Evolutionary conservation across 352 stramenopile species (phyloP).

Genomic region (Aphanomyces astaci): DNA sequence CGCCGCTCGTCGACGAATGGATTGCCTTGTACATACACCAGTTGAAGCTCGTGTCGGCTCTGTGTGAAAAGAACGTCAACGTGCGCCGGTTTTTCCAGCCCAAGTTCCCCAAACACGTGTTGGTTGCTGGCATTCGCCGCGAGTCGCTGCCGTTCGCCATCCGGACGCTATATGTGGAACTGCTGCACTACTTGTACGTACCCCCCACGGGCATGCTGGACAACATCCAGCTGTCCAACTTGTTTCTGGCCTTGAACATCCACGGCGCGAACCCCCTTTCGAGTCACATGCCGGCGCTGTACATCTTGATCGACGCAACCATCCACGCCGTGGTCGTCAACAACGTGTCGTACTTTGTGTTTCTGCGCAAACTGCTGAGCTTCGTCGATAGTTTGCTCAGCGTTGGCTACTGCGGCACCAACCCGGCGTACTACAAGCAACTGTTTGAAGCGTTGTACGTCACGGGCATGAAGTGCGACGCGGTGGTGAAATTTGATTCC

Average conservation of each 20-base stretch:
- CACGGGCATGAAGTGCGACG: constrained; percentile 18
- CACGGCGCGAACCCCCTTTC: background rate
- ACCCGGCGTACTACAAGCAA: background rate
- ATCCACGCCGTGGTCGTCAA: background rate
- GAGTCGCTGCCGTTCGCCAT: constrained; percentile 1
- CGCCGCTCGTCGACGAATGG: constrained; percentile 2
- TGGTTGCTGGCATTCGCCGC: background rate
- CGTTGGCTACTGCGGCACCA: constrained; percentile 2
- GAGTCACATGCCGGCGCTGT: background rate
- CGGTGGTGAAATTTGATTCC: background rate
- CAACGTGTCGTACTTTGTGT: background rate
- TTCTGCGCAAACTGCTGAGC: background rate
- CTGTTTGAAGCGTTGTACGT: constrained; percentile 5
- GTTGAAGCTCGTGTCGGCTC: background rate
- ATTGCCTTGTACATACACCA: constrained; percentile 15
- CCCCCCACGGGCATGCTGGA: background rate
- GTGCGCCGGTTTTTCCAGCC: background rate
- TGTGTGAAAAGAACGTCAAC: constrained; percentile 1
- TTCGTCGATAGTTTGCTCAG: background rate
- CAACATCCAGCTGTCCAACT: constrained; percentile 1
- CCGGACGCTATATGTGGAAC: constrained; percentile 6
- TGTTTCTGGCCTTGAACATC: constrained; percentile 3
- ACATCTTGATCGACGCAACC: background rate
- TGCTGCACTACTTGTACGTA: constrained; percentile 14
- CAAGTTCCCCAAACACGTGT: background rate